Base-by-base conservation (phyloP, 768 basidiomycete genomes). In the Kwoniella heveanensis region DNA sequence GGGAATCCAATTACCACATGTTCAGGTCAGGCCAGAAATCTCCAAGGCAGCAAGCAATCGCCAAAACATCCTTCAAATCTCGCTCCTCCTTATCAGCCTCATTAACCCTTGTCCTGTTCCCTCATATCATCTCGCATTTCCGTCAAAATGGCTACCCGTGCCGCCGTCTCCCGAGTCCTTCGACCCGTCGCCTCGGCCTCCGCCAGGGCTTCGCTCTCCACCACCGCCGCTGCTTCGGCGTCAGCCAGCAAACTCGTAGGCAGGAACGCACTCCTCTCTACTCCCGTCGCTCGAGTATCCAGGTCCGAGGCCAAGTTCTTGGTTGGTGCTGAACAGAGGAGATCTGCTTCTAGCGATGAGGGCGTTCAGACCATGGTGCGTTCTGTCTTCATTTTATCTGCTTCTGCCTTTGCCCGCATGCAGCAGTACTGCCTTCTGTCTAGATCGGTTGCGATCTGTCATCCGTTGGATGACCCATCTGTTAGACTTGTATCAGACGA, bases 341-440 rank as follows among this genome's bases (percentile, higher is more conserved):
- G 78, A 48, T 37, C 54, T 26, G 78, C 76, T 48, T 67, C 65
- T 24, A 68, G 64, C 6, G 77, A 79, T 36, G 68, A 72, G 51
- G 78, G 78, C 29, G 64, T 37, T n/a, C 48, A 32, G 24, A 69
- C 66, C 25, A 77, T 79, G 78, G 78, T 79, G 25, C 56, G 77
- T 77, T n/a, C n/a, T n/a, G n/a, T n/a, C n/a, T n/a, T n/a, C n/a
- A n/a, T n/a, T n/a, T n/a, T n/a, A n/a, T n/a, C n/a, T n/a, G n/a
- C n/a, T n/a, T n/a, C n/a, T n/a, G n/a, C n/a, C n/a, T n/a, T n/a
- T n/a, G n/a, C n/a, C n/a, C n/a, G n/a, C n/a, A n/a, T n/a, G n/a
- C n/a, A n/a, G n/a, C n/a, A n/a, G n/a, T n/a, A n/a, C n/a, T n/a
- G n/a, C n/a, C n/a, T n/a, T n/a, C n/a, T n/a, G n/a, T n/a, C n/a